Percentiles rank a stretch among this genome's conserved stretches.
phyloP scores from a whole-genome alignment of 2,329 filamentous ascomycete species.

The Penicillium hesseltinei region DNA sequence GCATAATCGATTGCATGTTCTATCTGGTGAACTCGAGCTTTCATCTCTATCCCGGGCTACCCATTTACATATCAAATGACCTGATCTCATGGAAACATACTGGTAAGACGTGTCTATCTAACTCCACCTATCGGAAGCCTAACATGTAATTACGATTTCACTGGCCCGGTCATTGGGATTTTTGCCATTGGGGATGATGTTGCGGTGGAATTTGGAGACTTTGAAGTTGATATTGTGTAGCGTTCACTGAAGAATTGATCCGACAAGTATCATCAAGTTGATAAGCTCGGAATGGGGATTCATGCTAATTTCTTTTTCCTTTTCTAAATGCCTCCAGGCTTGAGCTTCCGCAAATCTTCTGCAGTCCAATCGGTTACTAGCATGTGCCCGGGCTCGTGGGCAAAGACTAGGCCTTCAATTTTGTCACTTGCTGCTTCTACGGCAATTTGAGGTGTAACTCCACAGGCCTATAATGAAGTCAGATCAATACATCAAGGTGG shows the following conservation, averaged over 20 bases:
- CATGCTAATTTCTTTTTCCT: background rate
- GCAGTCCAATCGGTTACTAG: slow-evolving; percentile 55
- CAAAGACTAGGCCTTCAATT: slow-evolving; percentile 58
- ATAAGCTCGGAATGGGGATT: background rate
- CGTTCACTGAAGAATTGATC: background rate
- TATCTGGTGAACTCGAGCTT: slow-evolving; percentile 50
- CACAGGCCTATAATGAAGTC: slow-evolving; percentile 64
- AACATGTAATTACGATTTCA: slow-evolving; percentile 6
- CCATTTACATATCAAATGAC: slow-evolving; percentile 47
- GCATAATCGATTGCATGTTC: slow-evolving; percentile 43
- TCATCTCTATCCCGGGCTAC: slow-evolving; percentile 46
- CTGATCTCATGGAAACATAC: slow-evolving; percentile 44
- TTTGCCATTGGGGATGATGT: slow-evolving; percentile 5
- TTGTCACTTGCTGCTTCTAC: slow-evolving; percentile 52
- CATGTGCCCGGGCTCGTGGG: slow-evolving; percentile 64
- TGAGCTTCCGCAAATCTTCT: slow-evolving; percentile 35
- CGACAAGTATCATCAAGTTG: background rate
- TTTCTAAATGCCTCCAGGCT: slow-evolving; percentile 5
- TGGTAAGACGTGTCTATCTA: slow-evolving; percentile 7
- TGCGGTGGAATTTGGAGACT: slow-evolving; percentile 1
- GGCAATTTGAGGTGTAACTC: slow-evolving; percentile 65
- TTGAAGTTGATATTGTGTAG: background rate
- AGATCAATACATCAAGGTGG: slow-evolving; percentile 43
- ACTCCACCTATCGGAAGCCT: background rate
- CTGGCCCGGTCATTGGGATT: slow-evolving; percentile 5